Evolutionary conservation across 2,329 filamentous ascomycete genomes (phyloP), one percentile per base, ranked within the genome.

Genomic region (Paecilomyces niveus): DNA sequence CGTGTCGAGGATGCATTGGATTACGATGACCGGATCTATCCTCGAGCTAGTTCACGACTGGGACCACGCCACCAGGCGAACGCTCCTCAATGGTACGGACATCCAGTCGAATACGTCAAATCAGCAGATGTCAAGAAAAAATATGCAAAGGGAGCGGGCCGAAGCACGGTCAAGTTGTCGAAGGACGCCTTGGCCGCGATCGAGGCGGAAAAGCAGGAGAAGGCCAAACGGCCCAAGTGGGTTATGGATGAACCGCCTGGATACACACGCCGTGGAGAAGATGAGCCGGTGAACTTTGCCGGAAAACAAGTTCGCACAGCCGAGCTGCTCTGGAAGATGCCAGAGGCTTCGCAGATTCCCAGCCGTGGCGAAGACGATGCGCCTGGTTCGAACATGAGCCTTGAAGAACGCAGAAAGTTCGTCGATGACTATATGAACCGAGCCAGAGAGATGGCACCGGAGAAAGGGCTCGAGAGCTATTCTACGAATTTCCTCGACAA

Each of bases 21-120:
- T 72, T 96, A 96, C 70, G 94, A 99, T 69, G 94, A 99, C 73
- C 88, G 94, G 63, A 97, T 99, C 64, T 97, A 97, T 70, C 94
- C 94, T 8, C 88, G 94, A 64, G 93, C 94, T 15, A 95, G 92
- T 70, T 97, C 94, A 57, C 88, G 94, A 39, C 81, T 97, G 39
- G 94, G 94, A 7, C 90, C 92, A 9, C 86, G 92, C 57, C 92
- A 97, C 73, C 94, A 99, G 77, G 93, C 94, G 3, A 88, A 86
- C 65, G 89, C 96, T 33, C 80, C 84, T 54, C 82, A 89, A 5
- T 99, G 94, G 94, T 88, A 88, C 57, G 94, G 93, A 4, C 86
- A 85, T 57, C 87, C 92, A 0, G 87, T 97, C n/a, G 83, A 96
- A 72, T 89, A 96, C 59, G 90, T 96, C 62, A 97, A 96, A 72